phyloP scores from a whole-genome alignment of 352 stramenopile species.

The Pythium vanterpoolii region DNA sequence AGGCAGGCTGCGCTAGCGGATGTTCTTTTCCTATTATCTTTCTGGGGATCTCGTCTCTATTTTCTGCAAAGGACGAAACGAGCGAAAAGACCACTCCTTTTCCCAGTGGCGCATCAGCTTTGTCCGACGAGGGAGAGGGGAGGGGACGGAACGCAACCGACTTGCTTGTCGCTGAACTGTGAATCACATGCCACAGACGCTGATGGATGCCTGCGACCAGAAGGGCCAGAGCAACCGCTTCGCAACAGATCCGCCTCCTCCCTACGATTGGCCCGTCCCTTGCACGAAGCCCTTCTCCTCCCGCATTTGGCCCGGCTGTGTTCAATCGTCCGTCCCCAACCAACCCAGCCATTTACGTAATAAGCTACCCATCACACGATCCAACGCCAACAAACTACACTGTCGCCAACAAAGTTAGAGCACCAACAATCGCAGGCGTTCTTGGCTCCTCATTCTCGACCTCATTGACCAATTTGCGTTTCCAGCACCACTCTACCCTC shows the following conservation, averaged over 20 bases:
- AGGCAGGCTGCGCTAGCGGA: too few relatives aligned
- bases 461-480: slow-evolving; percentile 19
- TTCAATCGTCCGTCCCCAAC: slow-evolving; percentile 10
- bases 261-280: neutral
- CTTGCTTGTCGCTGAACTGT: slow-evolving; percentile 7
- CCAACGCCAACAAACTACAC: slow-evolving; percentile 19
- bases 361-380: slow-evolving; percentile 14
- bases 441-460: neutral
- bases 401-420: slow-evolving; percentile 7
- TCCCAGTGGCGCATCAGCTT: neutral
- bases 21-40: neutral
- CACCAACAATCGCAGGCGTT: too few relatives aligned
- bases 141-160: neutral
- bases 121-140: slow-evolving; percentile 8
- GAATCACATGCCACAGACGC: neutral
- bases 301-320: slow-evolving; percentile 7
- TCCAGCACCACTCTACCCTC: neutral
- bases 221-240: slow-evolving; percentile 16
- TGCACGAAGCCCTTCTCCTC: slow-evolving; percentile 9
- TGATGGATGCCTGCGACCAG: slow-evolving; percentile 21
- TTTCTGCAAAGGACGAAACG: neutral
- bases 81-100: neutral
- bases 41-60: slow-evolving; percentile 6
- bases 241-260: slow-evolving; percentile 15
- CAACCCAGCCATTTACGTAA: neutral